Base-by-base conservation (phyloP, 2,329 filamentous ascomycete genomes). In the Trichoderma hamatum region DNA sequence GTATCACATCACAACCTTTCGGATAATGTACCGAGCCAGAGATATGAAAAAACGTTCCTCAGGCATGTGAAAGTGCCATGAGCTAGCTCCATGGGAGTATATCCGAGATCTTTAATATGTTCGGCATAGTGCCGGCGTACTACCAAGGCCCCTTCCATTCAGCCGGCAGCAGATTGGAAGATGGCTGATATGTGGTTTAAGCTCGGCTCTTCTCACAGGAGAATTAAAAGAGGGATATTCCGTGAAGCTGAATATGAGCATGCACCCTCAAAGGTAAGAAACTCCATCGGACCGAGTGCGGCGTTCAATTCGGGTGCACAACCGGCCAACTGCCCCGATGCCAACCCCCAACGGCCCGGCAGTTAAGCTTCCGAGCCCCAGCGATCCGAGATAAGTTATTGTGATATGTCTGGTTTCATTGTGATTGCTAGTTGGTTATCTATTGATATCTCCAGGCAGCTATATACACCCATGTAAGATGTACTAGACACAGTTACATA, bases 1-100 rank as follows among this genome's bases (percentile, higher is more conserved):
- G 26, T 46, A 66, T 49, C 30, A 61, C 43, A 36, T 67, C 64
- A 60, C 36, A 52, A 64, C n/a, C 55, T 67, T 49, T 67, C 65
- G 65, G 65, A 60, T 67, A 59, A 54, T 67, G 51, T 60, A 52
- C 65, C 65, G 65, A 67, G 43, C 55, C 30, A 54, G 65, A 59
- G 55, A 51, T 16, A 24, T 2, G 14, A 52, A n/a, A 3, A n/a
- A n/a, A 19, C 19, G 39, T 10, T 10, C 54, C 21, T 32, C 21
- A 54, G 52, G 65, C 65, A 67, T 67, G 65, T 67, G 65, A 67
- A 67, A 54, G 39, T n/a, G 19, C 39, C n/a, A 43, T 19, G 39
- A 43, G 39, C 39, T 43, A 43, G 21, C 64, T 58, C 43, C 32
- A 49, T 36, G 28, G 43, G 21, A 49, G 34, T 21, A 61, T 61